Evolutionary conservation across 441 rosid genomes (phyloP).

Genomic region (Biscutella laevigata): DNA sequence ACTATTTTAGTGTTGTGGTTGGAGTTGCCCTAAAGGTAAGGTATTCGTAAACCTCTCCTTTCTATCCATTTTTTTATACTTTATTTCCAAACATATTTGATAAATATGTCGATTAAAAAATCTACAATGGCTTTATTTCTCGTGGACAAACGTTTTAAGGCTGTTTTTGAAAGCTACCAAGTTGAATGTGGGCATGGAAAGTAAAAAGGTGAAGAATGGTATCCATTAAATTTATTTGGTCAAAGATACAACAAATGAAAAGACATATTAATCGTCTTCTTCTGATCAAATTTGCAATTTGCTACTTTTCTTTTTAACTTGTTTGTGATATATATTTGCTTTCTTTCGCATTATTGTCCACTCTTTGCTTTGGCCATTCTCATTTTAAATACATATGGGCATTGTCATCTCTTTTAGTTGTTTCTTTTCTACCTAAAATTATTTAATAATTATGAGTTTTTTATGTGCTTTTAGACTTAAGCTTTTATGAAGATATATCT

Average conservation of each 20-base stretch:
- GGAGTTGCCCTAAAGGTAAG: too few species aligned
- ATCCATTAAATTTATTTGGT: conserved; percentile 26
- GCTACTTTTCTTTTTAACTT: conserved; percentile 23
- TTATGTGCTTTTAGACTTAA: neutral
- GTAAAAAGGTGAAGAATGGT: conserved; percentile 17
- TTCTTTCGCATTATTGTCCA: conserved; percentile 24
- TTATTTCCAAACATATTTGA: too few species aligned
- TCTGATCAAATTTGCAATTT: conserved; percentile 19
- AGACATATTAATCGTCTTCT: conserved; percentile 17
- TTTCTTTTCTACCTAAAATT: neutral
- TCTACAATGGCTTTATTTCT: too few species aligned
- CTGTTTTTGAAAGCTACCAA: too few species aligned
- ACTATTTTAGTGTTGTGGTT: too few species aligned
- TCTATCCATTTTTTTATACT: too few species aligned
- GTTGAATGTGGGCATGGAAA: conserved; percentile 9
- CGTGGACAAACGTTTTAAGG: too few species aligned
- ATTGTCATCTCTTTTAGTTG: conserved; percentile 3
- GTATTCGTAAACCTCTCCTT: too few species aligned
- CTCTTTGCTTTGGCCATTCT: conserved; percentile 24
- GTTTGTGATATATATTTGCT: conserved; percentile 24
- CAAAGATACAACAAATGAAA: conserved; percentile 21
- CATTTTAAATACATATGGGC: conserved; percentile 17
- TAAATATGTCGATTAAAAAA: too few species aligned
- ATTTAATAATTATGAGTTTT: neutral
- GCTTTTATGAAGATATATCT: neutral